A percentile compares a stretch with the other conserved stretches of the same genome.
These are phyloP conservation scores for Phytophthora macrochlamydospora DNA, from an alignment of 352 stramenopile species.

Conservation along the genomic window DNA sequence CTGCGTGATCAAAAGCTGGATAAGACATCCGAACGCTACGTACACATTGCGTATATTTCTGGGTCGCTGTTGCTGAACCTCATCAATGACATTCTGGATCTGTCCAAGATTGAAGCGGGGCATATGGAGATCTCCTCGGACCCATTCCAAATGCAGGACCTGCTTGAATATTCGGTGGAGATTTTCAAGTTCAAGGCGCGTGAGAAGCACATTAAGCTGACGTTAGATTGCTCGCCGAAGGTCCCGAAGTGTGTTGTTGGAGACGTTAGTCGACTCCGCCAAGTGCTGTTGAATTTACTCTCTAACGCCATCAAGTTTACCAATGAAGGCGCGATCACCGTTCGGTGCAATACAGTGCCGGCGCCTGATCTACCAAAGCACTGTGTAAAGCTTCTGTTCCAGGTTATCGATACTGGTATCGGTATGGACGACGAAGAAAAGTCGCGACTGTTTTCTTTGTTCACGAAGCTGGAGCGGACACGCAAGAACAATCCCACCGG, in stretches of 20 bases:
- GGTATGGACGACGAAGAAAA: slow-evolving; percentile 74
- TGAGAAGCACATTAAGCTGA: slow-evolving; percentile 85
- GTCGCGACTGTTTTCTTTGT: slow-evolving; percentile 64
- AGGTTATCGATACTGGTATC: slow-evolving; percentile 75
- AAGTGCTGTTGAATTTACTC: slow-evolving; percentile 77
- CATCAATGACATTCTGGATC: slow-evolving; percentile 89
- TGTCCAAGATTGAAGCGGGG: slow-evolving; percentile 92
- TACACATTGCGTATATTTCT: slow-evolving; percentile 76
- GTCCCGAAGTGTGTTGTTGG: slow-evolving; percentile 64
- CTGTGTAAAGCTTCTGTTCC: slow-evolving; percentile 68
- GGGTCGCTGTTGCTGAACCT: slow-evolving; percentile 70
- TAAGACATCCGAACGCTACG: slow-evolving; percentile 62
- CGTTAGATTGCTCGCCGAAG: slow-evolving; percentile 54
- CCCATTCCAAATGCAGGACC: slow-evolving; percentile 74
- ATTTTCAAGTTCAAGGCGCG: slow-evolving; percentile 84
- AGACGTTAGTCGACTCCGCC: slow-evolving; percentile 66
- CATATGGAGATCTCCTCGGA: slow-evolving; percentile 84
- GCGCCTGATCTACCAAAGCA: slow-evolving; percentile 56
- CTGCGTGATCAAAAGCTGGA: slow-evolving; percentile 67
- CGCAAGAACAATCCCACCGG: slow-evolving; percentile 74
- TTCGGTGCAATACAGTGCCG: slow-evolving; percentile 64
- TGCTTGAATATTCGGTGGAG: slow-evolving; percentile 80
- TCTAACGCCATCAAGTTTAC: slow-evolving; percentile 87
- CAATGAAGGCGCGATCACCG: slow-evolving; percentile 68
- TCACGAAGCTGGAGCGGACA: slow-evolving; percentile 70